A percentile compares a stretch with the other conserved stretches of the same genome.
Evolutionary conservation across 306 rosid species (phyloP).

Genomic region (Clitoria ternatea): DNA sequence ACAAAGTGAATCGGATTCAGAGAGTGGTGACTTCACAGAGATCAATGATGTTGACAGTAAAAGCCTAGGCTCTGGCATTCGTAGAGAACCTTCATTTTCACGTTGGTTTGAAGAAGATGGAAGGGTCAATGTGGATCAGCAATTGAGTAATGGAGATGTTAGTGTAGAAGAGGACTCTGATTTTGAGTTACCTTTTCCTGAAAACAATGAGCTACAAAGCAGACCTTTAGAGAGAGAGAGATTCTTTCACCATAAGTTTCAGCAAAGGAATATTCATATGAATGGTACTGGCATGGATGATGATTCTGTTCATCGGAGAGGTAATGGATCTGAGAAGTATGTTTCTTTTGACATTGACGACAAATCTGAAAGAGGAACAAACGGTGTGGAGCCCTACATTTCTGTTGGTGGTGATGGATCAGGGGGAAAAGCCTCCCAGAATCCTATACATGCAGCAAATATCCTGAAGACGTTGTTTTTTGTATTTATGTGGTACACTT

Average conservation of each 20-base stretch:
- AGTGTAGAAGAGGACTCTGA: slow-evolving; percentile 48
- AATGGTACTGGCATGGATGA: slow-evolving; percentile 46
- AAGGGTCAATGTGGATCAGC: slow-evolving; percentile 35
- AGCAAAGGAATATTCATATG: slow-evolving; percentile 42
- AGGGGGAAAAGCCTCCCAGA: slow-evolving; percentile 23
- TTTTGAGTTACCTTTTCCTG: slow-evolving; percentile 54
- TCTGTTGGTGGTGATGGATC: slow-evolving; percentile 36
- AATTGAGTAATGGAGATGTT: slow-evolving; percentile 35
- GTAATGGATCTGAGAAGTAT: slow-evolving; percentile 46
- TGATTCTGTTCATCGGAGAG: slow-evolving; percentile 41
- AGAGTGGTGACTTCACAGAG: slow-evolving; percentile 32
- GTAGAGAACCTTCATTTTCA: slow-evolving; percentile 69
- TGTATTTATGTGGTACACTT: slow-evolving; percentile 82
- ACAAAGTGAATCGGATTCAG: slow-evolving; percentile 43
- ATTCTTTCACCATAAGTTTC: slow-evolving; percentile 31
- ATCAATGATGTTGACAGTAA: slow-evolving; percentile 26
- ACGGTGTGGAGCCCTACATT: slow-evolving; percentile 30
- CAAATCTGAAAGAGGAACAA: slow-evolving; percentile 35
- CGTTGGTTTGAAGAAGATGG: slow-evolving; percentile 65
- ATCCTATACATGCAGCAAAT: slow-evolving; percentile 44
- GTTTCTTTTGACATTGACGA: slow-evolving; percentile 67
- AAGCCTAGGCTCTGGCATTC: slow-evolving; percentile 38
- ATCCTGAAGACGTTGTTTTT: slow-evolving; percentile 83
- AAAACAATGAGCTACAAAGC: slow-evolving; percentile 40
- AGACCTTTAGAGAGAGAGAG: slow-evolving; percentile 36